Conservation (phyloP, 2,329 filamentous ascomycete species). For the Cladorrhinum sp. region DNA sequence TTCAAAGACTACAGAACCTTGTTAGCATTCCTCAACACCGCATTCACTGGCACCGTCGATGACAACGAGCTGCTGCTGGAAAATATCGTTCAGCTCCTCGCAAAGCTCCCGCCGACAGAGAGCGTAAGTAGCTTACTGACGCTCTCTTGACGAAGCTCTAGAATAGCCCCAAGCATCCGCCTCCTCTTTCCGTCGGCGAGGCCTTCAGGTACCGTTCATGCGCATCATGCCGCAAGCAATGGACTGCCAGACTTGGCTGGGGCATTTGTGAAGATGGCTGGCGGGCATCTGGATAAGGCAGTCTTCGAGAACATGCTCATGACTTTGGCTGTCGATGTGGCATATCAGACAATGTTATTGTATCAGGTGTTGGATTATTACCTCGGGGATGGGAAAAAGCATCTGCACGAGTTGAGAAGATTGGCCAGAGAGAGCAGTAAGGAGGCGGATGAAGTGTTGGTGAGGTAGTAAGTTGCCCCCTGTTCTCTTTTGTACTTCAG, state of each 20-base stretch:
- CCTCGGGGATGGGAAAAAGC: constrained; percentile 45
- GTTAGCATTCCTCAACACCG: constrained; percentile 57
- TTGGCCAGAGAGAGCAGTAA: constrained; percentile 48
- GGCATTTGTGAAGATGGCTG: too few species aligned
- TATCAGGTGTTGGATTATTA: constrained; percentile 60
- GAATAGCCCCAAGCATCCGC: constrained; percentile 68
- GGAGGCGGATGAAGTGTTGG: constrained; percentile 47
- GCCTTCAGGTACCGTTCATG: constrained; percentile 63
- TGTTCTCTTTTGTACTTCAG: not conserved
- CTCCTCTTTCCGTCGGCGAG: constrained; percentile 59
- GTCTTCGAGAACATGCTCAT: constrained; percentile 57
- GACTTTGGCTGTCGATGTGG: constrained; percentile 53
- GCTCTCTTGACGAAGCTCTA: constrained; percentile 66
- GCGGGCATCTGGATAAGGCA: constrained; percentile 28
- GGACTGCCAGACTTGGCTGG: too few species aligned
- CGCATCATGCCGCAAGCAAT: too few species aligned
- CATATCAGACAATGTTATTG: constrained; percentile 58
- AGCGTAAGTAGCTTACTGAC: constrained; percentile 62
- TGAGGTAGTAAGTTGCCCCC: constrained; percentile 37
- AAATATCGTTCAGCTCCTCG: constrained; percentile 64
- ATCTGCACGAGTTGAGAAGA: constrained; percentile 51
- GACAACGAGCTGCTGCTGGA: constrained; percentile 78
- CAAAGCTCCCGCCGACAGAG: constrained; percentile 61
- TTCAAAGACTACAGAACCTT: constrained; percentile 60
- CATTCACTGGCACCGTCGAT: constrained; percentile 62